phyloP scores from a whole-genome alignment of 2,329 filamentous ascomycete genomes.

The Graphiopsis chlorocephala region DNA sequence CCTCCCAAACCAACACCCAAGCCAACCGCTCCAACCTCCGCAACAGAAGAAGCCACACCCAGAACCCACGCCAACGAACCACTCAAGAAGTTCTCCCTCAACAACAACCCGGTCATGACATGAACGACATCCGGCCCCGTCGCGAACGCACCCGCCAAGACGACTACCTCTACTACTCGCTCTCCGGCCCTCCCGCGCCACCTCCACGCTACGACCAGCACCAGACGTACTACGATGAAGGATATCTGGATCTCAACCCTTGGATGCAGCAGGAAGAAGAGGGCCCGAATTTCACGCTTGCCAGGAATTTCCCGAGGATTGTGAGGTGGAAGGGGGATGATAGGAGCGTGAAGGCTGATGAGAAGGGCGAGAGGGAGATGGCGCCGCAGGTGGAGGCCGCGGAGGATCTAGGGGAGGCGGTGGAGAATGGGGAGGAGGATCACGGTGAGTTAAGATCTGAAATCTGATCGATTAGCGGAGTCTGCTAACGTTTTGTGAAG shows the following conservation, averaged over 20 bases:
- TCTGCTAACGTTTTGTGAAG: neutral
- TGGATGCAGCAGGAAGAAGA: conserved; percentile 24
- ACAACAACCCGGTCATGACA: neutral
- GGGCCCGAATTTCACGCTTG: conserved; percentile 26
- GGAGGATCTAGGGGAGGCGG: conserved; percentile 1
- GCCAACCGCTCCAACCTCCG: neutral
- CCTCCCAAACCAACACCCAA: neutral
- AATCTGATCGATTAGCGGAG: neutral
- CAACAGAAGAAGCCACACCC: neutral
- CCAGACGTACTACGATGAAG: conserved; percentile 29
- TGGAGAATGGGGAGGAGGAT: conserved; percentile 2
- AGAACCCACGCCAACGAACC: neutral
- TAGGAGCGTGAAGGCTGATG: conserved; percentile 18
- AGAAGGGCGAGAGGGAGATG: conserved; percentile 27
- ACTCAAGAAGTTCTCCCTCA: neutral
- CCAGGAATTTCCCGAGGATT: conserved; percentile 27
- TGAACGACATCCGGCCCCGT: conserved; percentile 12
- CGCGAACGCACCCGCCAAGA: conserved; percentile 14
- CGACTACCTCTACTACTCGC: conserved; percentile 15
- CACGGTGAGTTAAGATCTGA: neutral
- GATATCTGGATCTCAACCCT: conserved; percentile 27
- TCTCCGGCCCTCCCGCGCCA: conserved; percentile 7
- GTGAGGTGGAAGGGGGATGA: conserved; percentile 22
- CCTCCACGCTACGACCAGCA: conserved; percentile 18
- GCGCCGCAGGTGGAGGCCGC: conserved; percentile 24